Base-by-base conservation (phyloP, 352 stramenopile genomes). In the Globisporangium spiculum region DNA sequence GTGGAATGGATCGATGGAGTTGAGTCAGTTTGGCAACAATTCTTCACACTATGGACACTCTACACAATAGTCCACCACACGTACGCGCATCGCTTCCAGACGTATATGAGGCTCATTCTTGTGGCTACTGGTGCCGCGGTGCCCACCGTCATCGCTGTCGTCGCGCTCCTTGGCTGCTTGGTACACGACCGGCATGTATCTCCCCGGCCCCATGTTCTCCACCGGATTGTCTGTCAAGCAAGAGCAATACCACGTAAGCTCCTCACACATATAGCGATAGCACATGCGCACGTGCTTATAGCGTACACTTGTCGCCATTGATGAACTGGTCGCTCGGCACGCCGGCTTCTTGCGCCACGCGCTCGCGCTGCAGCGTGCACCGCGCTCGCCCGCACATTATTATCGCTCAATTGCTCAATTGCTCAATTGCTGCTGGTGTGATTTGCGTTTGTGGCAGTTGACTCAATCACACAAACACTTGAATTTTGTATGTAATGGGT, bases 171-270 rank as follows among this genome's bases (percentile, higher is more conserved):
- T 38, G 14, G 18, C 7, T 8, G 54, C 62, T 36, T 66, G 74
- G 52, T 89, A 77, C 44, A 87, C 66, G n/a, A 94, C 77, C 12
- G 84, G 78, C 1, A 72, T 76, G 71, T 89, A 94, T 63, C 80
- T 69, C 22, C 86, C 86, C 14, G 86, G 86, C 30, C 80, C 81
- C 83, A 93, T 89, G 55, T 94, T 94, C 72, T 94, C 83, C 54
- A 89, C 81, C 2, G 86, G 86, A 10, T 74, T 76, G 46, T 94
- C 86, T 94, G 55, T 27, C 48, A 50, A 26, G 36, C 36, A 41
- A 41, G 36, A 38, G 5, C 59, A 58, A 14, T 9, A 20, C 9
- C 36, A 10, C 27, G n/a, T 59, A 14, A 30, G 34, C 14, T n/a
- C 16, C n/a, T 46, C n/a, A 53, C 26, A 46, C 2, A 30, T 44